These are phyloP conservation scores for Coniochaeta hoffmannii DNA, from an alignment of 2,329 filamentous ascomycete genomes.

Conservation along the genomic window DNA sequence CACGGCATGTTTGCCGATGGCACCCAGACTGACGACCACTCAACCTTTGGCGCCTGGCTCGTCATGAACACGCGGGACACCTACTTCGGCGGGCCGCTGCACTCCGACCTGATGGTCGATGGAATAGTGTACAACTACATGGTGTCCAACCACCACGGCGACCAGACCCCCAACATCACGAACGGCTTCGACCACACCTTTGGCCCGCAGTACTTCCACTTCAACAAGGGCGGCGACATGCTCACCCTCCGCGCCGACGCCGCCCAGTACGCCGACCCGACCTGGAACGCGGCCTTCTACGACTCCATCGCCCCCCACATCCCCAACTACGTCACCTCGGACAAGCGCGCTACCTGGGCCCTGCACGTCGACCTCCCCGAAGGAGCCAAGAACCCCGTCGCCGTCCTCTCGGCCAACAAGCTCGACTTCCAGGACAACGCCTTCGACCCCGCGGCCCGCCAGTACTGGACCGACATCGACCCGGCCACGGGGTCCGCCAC, in stretches of 20 bases:
- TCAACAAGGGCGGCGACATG: slow-evolving; percentile 46
- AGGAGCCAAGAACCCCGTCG: slow-evolving; percentile 43
- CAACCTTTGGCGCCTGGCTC: slow-evolving; percentile 53
- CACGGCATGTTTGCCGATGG: slow-evolving; percentile 41
- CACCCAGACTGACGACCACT: slow-evolving; percentile 36
- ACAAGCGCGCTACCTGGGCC: slow-evolving; percentile 40
- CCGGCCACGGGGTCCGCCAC: slow-evolving; percentile 33
- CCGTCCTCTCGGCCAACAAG: slow-evolving; percentile 43
- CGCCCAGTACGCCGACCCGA: slow-evolving; percentile 36
- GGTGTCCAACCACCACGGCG: slow-evolving; percentile 56
- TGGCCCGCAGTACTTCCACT: slow-evolving; percentile 56
- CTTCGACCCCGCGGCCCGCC: slow-evolving; percentile 44
- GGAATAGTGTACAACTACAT: slow-evolving; percentile 60
- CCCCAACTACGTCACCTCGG: slow-evolving; percentile 49
- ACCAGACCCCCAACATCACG: slow-evolving; percentile 54
- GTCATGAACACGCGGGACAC: slow-evolving; percentile 59
- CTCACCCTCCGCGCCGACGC: slow-evolving; percentile 47
- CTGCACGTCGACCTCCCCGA: slow-evolving; percentile 43
- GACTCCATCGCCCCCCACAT: slow-evolving; percentile 54
- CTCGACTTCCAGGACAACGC: slow-evolving; percentile 54
- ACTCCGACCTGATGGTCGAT: slow-evolving; percentile 57
- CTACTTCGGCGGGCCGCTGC: slow-evolving; percentile 53
- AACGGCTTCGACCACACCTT: slow-evolving; percentile 59
- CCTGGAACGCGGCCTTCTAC: slow-evolving; percentile 55
- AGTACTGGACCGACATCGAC: slow-evolving; percentile 54